Evolutionary conservation across 2,329 filamentous ascomycete species (phyloP), one percentile per base, ranked within the genome.

Genomic region (Talaromyces funiculosus): DNA sequence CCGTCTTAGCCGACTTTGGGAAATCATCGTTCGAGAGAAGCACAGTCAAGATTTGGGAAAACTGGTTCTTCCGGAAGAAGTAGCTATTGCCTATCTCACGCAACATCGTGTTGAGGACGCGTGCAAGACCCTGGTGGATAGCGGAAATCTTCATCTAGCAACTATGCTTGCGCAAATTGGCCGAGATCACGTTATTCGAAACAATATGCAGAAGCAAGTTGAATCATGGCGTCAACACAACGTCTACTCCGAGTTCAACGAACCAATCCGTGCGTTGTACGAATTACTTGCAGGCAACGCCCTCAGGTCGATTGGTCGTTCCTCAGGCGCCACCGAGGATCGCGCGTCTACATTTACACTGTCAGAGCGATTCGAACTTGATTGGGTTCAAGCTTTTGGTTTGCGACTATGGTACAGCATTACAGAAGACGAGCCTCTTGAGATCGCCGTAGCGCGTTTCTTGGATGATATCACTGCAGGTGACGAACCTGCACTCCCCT

Each of bases 381-480:
- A 95, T 72, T 99, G 94, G 94, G 87, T 90, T 72, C 92, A 96
- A 70, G 88, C 92, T 0, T 96, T 99, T 73, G 93, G 90, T 10
- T 81, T 99, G 54, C 86, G 92, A 45, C 80, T 99, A 1, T 97
- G 92, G 90, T 99, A 96, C 72, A 87, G 87, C 47, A 89, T 86
- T 42, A 81, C 84, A 2, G 79, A 84, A 35, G 81, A 86, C 40
- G 88, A 92, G 47, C 82, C 86, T 37, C 81, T 97, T 45, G 84
- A 87, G 54, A 79, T 81, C 49, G 92, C 92, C 2, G 87, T 99
- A 4, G 75, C 81, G 45, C 82, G 83, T 29, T 99, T 92, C 73
- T 80, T 86, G 63, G 80, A 86, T 59, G 92, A 96, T 67, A 80
- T 97, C 49, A 77, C 81, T 29, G 83, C 88, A 62, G 87, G 87